phyloP scores from a whole-genome alignment of 257 asterid species.

The Coffea eugenioides region DNA sequence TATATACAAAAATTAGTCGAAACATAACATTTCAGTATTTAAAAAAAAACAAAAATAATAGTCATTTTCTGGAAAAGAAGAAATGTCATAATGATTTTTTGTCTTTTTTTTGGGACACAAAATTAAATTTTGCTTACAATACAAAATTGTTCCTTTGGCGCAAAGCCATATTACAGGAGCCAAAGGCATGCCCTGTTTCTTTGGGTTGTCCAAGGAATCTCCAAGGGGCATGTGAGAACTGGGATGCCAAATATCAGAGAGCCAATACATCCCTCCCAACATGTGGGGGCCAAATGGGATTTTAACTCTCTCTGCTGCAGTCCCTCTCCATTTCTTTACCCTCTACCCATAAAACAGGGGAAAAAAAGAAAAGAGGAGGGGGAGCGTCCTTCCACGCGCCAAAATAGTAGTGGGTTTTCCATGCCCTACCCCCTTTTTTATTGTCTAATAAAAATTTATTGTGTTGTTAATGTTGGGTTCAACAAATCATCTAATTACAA shows the following conservation, averaged over 20 bases:
- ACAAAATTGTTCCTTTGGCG: not conserved
- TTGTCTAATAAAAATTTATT: too few species aligned
- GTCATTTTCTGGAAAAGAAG: too few species aligned
- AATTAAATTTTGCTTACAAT: not conserved
- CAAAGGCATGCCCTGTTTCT: not conserved
- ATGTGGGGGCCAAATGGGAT: slow-evolving; percentile 11
- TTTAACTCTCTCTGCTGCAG: too few species aligned
- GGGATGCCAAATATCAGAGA: not conserved
- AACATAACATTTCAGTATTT: too few species aligned
- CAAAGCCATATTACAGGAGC: not conserved
- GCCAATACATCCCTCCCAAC: not conserved
- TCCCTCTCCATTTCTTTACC: not conserved
- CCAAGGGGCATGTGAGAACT: slow-evolving; percentile 7
- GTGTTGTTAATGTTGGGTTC: not conserved
- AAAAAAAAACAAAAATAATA: too few species aligned
- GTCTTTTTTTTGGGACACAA: not conserved
- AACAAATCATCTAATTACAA: not conserved
- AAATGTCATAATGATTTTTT: too few species aligned
- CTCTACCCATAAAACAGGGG: not conserved
- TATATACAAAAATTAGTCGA: too few species aligned
- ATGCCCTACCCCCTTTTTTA: too few species aligned
- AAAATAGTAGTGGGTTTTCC: not conserved
- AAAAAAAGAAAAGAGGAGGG: not conserved
- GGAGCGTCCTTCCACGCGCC: not conserved
- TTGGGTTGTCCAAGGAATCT: slow-evolving; percentile 18